Evolutionary conservation across 2,329 filamentous ascomycete genomes (phyloP).

Genomic region (Verticillium zaregamsianum): DNA sequence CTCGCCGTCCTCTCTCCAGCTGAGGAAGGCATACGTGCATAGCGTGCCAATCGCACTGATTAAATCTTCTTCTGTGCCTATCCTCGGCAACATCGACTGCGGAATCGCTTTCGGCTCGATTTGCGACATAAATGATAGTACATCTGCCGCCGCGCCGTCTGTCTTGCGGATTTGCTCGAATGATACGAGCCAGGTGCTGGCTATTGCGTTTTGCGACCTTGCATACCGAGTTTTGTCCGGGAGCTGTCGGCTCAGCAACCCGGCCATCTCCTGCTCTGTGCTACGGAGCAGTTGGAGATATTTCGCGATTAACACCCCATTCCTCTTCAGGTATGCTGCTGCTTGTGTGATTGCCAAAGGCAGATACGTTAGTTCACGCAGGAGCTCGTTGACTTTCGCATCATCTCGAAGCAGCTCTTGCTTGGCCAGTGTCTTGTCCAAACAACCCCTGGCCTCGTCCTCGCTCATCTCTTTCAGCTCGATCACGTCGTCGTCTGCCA

Average conservation of each 20-base stretch:
- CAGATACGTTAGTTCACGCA: too few species aligned
- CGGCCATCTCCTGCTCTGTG: too few species aligned
- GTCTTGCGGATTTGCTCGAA: constrained; percentile 29
- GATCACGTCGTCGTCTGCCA: too few species aligned
- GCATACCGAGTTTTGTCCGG: constrained; percentile 25
- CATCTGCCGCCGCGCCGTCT: constrained; percentile 23
- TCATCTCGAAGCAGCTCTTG: too few species aligned
- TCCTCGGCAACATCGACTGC: constrained; percentile 22
- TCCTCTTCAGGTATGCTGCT: too few species aligned
- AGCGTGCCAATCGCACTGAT: constrained; percentile 21
- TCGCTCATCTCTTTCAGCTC: too few species aligned
- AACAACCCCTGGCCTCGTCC: too few species aligned
- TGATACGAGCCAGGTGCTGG: constrained; percentile 35
- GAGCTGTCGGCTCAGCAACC: constrained; percentile 27
- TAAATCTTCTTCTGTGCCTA: constrained; percentile 4
- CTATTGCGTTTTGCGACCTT: constrained; percentile 26
- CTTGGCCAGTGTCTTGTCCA: too few species aligned
- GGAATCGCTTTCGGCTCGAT: constrained; percentile 36
- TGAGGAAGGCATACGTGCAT: constrained; percentile 26
- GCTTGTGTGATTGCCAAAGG: too few species aligned
- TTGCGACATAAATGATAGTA: constrained; percentile 33
- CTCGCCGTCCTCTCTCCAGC: constrained; percentile 14
- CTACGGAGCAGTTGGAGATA: too few species aligned
- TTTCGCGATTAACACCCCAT: too few species aligned
- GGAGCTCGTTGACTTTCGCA: too few species aligned